Evolutionary conservation across 805 yeast species (phyloP), one percentile per base, ranked within the genome.

Genomic region (Blastobotrys terrestris): DNA sequence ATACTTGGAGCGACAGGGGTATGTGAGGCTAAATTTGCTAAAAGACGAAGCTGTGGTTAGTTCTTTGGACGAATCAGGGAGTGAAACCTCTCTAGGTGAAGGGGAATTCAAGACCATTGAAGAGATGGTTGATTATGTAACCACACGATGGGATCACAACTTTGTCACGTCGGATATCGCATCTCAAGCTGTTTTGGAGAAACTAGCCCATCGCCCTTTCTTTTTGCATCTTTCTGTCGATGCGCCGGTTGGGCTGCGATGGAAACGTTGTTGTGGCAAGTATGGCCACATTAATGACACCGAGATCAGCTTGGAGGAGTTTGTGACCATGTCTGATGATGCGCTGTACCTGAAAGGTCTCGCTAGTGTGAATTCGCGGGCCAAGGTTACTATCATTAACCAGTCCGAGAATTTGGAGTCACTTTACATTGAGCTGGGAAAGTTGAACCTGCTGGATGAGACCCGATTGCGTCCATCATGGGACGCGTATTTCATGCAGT

Each of bases 401-500:
- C 71, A 72, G 19, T 63, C 75, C 2, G 59, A 53, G 13, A 58
- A 76, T 51, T 55, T 71, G 2, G 68, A 63, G 20, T 67, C 69
- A 14, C 67, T 81, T 15, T 67, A 69, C 49, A 55, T 60, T 0
- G 69, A 70, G 31, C 67, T 83, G 1, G 60, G 69, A n/a, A 57
- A 64, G 5, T 61, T 80, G 11, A 65, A 80, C 53, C 58, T 83
- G 7, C 53, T 67, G 54, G 83, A 88, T 49, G 67, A 72, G 18
- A 71, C 80, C 18, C 71, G 96, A 39, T 72, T 88, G 35, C 72
- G 99, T 52, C 99, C 99, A 1, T 79, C 84, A 2, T 94, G 99
- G 99, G 99, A 94, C 66, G 79, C 92, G 1, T 94, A 94, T 66
- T 94, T 94, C 68, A 94, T 94, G 99, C 75, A 83, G 44, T 70